Evolutionary conservation across 2,329 filamentous ascomycete species (phyloP).

Genomic region (Cadophora gregata): DNA sequence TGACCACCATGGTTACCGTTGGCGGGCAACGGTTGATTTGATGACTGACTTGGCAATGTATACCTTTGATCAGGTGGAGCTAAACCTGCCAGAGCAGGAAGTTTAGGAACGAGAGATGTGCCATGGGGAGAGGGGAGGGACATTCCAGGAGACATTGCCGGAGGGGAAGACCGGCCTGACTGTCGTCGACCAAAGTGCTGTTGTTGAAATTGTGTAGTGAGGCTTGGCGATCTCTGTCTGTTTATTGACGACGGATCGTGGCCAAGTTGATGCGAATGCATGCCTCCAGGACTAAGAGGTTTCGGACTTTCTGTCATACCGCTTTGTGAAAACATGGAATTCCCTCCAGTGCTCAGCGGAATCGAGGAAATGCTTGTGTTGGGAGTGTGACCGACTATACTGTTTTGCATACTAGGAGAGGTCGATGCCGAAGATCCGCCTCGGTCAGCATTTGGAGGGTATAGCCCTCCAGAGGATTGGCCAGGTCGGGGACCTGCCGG

Average conservation of each 20-base stretch:
- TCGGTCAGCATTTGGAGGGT: conserved; percentile 65
- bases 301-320: conserved; percentile 87
- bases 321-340: conserved; percentile 70
- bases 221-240: conserved; percentile 69
- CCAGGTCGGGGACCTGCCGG: conserved; percentile 63
- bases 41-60: conserved; percentile 40
- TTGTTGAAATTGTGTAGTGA: conserved; percentile 69
- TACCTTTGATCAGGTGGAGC: conserved; percentile 45
- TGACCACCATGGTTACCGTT: conserved; percentile 32
- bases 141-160: conserved; percentile 31
- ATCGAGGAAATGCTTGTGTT: conserved; percentile 57
- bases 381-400: conserved; percentile 50
- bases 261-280: conserved; percentile 55
- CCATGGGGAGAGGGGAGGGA: conserved; percentile 41
- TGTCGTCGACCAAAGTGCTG: conserved; percentile 64
- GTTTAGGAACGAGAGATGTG: conserved; percentile 41
- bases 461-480: conserved; percentile 60
- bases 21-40: conserved; percentile 35
- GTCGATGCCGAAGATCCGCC: conserved; percentile 56
- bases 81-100: conserved; percentile 43
- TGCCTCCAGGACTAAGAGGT: conserved; percentile 69
- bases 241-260: conserved; percentile 58
- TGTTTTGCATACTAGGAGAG: conserved; percentile 54
- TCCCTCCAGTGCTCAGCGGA: conserved; percentile 51
- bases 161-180: conserved; percentile 58